Conservation (phyloP, 1,284 basidiomycete species). For the Microbotryomycetes sp. region DNA sequence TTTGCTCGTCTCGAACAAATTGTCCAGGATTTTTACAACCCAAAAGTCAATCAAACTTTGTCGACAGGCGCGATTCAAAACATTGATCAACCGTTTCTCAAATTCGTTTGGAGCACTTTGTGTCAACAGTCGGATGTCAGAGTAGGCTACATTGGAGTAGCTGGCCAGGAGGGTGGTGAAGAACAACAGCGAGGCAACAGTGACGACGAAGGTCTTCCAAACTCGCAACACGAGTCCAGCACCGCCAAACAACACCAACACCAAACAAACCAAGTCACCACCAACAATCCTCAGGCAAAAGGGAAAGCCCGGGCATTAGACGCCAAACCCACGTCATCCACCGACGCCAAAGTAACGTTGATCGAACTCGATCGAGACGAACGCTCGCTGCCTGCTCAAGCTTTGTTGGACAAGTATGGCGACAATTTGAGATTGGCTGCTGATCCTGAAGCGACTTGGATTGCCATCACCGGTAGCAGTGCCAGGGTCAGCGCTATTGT, state of each 20-base stretch:
- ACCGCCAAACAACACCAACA: slow-evolving; percentile 24
- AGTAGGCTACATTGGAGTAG: slow-evolving; percentile 8
- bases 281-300: too few species aligned
- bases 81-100: slow-evolving; percentile 65
- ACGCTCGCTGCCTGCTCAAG: not conserved
- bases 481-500: slow-evolving; percentile 52
- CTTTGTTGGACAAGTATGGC: slow-evolving; percentile 39
- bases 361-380: slow-evolving; percentile 53
- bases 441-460: slow-evolving; percentile 63
- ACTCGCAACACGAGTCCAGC: not conserved
- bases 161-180: not conserved
- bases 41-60: slow-evolving; percentile 40
- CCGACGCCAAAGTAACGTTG: slow-evolving; percentile 48
- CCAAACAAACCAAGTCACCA: too few species aligned
- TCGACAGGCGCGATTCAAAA: slow-evolving; percentile 48
- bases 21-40: slow-evolving; percentile 56
- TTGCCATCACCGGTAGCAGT: slow-evolving; percentile 74
- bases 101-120: slow-evolving; percentile 72
- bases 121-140: slow-evolving; percentile 45
- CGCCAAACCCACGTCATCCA: slow-evolving; percentile 32
- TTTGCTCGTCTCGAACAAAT: slow-evolving; percentile 62
- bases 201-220: not conserved
- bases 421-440: slow-evolving; percentile 63
- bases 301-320: slow-evolving; percentile 31
- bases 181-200: slow-evolving; percentile 13